Evolutionary conservation across 1,284 basidiomycete species (phyloP).

Genomic region (Vanrija sp.): DNA sequence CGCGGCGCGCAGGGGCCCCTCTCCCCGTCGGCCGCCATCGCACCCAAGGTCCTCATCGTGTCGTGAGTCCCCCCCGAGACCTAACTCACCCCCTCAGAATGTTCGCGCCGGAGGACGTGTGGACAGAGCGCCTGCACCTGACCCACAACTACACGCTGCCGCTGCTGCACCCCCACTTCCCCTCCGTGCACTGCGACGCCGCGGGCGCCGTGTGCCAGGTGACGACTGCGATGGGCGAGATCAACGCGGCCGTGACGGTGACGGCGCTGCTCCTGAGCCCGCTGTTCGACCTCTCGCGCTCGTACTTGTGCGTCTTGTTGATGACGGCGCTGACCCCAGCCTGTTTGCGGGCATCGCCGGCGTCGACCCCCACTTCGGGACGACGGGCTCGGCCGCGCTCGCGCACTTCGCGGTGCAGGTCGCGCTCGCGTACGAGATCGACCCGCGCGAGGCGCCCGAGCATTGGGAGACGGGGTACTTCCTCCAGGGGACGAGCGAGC

Average conservation of each 20-base stretch:
- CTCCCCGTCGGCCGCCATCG: constrained; percentile 1
- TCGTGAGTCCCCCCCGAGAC: constrained; percentile 10
- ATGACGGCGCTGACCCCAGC: constrained; percentile 5
- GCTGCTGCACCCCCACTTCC: constrained; percentile 53
- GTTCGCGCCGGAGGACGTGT: constrained; percentile 46
- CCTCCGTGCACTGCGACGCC: constrained; percentile 51
- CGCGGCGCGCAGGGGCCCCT: no score
- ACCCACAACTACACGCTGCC: constrained; percentile 49
- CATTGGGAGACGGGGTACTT: constrained; percentile 52
- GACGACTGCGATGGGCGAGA: constrained; percentile 49
- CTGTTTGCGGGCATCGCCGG: constrained; percentile 54
- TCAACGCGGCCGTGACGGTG: constrained; percentile 53
- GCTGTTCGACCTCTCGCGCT: constrained; percentile 51
- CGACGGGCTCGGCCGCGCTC: constrained; percentile 52
- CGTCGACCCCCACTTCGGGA: constrained; percentile 50
- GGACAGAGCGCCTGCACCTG: constrained; percentile 37
- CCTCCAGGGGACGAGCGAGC: constrained; percentile 41
- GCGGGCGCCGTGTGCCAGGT: constrained; percentile 51
- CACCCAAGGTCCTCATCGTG: constrained; percentile 37
- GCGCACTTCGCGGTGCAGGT: constrained; percentile 53
- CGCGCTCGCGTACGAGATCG: constrained; percentile 53
- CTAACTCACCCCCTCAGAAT: constrained; percentile 14
- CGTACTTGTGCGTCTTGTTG: constrained; percentile 50
- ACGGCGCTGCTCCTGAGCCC: constrained; percentile 34
- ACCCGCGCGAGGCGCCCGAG: constrained; percentile 51